A percentile compares a stretch with the other conserved stretches of the same genome.
Conservation (phyloP, 192 early-diverging fungal species). For the Linnemannia hyalina region DNA sequence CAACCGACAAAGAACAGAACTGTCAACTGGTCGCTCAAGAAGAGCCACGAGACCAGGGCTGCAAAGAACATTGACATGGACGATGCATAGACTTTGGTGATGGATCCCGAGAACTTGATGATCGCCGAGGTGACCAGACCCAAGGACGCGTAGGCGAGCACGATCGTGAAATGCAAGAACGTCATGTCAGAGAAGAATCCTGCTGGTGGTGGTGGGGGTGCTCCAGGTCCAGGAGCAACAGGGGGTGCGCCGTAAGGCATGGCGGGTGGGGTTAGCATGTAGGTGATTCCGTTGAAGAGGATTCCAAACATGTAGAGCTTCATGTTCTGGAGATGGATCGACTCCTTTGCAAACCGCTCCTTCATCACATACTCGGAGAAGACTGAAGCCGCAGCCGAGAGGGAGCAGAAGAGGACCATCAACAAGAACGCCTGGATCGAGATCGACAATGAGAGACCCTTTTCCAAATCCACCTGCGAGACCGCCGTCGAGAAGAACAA, state of each 20-base stretch:
- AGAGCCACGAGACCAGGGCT: constrained; percentile 43
- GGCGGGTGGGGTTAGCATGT: constrained; percentile 22
- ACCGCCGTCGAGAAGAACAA: constrained; percentile 51
- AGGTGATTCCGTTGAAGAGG: constrained; percentile 54
- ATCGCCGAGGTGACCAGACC: constrained; percentile 57
- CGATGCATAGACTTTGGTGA: constrained; percentile 56
- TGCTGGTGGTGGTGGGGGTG: not conserved
- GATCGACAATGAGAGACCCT: constrained; percentile 27
- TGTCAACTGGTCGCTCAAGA: constrained; percentile 41
- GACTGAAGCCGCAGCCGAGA: constrained; percentile 52
- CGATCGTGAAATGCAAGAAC: constrained; percentile 48
- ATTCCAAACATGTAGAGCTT: constrained; percentile 59
- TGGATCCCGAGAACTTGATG: constrained; percentile 57
- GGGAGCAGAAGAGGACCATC: constrained; percentile 50
- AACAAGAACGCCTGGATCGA: constrained; percentile 47
- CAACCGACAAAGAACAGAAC: constrained; percentile 54
- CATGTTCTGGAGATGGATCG: constrained; percentile 57
- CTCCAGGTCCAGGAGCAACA: not conserved
- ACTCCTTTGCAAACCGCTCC: constrained; percentile 48
- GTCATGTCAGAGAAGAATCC: constrained; percentile 46
- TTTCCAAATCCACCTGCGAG: constrained; percentile 51
- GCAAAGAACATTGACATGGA: constrained; percentile 60
- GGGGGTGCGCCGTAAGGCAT: not conserved
- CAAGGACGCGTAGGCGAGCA: constrained; percentile 41
- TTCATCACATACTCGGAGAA: constrained; percentile 61